phyloP scores from a whole-genome alignment of 1,139 yeast genomes.

The Kodamaea ohmeri region DNA sequence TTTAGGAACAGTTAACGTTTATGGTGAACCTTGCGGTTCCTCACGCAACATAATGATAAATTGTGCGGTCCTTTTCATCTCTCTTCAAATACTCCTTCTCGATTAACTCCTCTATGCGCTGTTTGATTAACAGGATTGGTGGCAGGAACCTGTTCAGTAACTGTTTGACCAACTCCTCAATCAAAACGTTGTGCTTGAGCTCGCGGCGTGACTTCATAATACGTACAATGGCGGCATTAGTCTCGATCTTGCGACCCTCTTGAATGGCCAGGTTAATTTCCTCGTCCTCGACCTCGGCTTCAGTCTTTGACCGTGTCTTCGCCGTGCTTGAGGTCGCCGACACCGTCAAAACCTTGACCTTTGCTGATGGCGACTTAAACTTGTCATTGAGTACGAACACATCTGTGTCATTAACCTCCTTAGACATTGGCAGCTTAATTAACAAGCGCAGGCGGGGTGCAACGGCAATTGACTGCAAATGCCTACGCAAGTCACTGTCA shows the following conservation, averaged over 20 bases:
- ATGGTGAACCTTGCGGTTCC: background rate
- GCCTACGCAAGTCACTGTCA: constrained; percentile 66
- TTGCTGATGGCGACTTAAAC: constrained; percentile 68
- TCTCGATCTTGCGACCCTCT: constrained; percentile 54
- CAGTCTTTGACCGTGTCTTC: constrained; percentile 35
- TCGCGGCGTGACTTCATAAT: constrained; percentile 76
- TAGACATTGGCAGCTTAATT: constrained; percentile 70
- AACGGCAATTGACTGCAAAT: constrained; percentile 79
- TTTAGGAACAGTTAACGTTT: too few species aligned
- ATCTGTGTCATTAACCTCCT: constrained; percentile 65
- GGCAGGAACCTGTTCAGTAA: constrained; percentile 67
- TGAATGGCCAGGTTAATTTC: constrained; percentile 34
- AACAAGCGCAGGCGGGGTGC: constrained; percentile 79
- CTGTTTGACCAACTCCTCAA: constrained; percentile 64
- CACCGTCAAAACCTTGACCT: constrained; percentile 78
- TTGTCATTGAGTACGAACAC: constrained; percentile 64
- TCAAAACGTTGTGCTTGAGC: constrained; percentile 60
- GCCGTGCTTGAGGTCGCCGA: constrained; percentile 25
- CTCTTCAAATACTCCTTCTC: constrained; percentile 83
- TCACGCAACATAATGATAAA: constrained; percentile 74
- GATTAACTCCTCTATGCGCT: constrained; percentile 73
- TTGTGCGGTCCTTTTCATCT: constrained; percentile 56
- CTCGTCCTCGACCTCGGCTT: constrained; percentile 34
- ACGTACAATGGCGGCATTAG: constrained; percentile 88
- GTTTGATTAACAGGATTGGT: constrained; percentile 64